Percentiles rank a stretch among this genome's conserved stretches.
phyloP scores from a whole-genome alignment of 2,329 filamentous ascomycete genomes.

The Pseudogymnoascus sp. region DNA sequence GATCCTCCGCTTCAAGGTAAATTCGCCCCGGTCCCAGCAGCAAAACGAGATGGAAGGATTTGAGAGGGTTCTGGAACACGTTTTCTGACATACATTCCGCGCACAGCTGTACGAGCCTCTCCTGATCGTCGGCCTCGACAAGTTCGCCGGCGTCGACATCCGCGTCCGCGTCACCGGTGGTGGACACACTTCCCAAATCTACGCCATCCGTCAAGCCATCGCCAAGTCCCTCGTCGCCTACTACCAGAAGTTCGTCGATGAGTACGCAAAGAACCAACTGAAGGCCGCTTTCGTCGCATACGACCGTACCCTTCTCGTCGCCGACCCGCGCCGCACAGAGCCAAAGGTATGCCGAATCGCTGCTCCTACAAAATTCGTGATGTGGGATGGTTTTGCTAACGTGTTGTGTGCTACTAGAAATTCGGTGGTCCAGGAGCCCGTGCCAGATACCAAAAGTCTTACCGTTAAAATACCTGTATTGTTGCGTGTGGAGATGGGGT shows the following conservation, averaged over 20 bases:
- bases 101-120: slow-evolving; percentile 91
- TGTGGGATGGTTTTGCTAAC: slow-evolving; percentile 16
- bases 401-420: background rate
- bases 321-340: slow-evolving; percentile 98
- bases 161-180: slow-evolving; percentile 91
- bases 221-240: slow-evolving; percentile 95
- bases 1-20: slow-evolving; percentile 91
- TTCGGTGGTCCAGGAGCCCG: slow-evolving; percentile 89
- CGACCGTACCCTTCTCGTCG: slow-evolving; percentile 94
- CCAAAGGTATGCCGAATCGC: slow-evolving; percentile 77
- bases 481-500: slow-evolving; percentile 72
- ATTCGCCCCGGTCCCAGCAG: background rate
- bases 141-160: slow-evolving; percentile 95
- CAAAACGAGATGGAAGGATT: background rate
- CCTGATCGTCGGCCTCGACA: slow-evolving; percentile 94
- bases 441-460: slow-evolving; percentile 97
- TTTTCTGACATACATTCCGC: slow-evolving; percentile 10
- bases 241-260: slow-evolving; percentile 99
- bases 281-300: slow-evolving; percentile 95
- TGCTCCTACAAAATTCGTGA: background rate
- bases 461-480: slow-evolving; percentile 99
- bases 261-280: slow-evolving; percentile 99
- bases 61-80: background rate
- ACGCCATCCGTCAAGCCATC: slow-evolving; percentile 98
- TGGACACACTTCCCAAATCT: slow-evolving; percentile 96